These are phyloP conservation scores for Candida chauliodis DNA, from an alignment of 805 yeast species.

Conservation along the genomic window DNA sequence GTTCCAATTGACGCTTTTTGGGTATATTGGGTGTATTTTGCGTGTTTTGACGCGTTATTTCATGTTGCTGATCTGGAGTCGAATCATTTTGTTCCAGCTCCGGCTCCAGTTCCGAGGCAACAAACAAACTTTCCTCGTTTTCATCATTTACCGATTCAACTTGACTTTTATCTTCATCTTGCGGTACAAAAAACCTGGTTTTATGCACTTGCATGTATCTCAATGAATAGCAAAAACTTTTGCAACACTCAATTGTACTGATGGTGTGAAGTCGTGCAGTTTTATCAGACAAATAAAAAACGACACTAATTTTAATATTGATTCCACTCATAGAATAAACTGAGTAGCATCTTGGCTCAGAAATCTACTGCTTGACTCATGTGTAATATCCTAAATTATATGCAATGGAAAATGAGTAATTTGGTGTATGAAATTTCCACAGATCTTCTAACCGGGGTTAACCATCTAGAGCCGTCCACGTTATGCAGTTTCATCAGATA, in stretches of 20 bases:
- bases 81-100: background rate
- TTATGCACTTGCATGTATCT: slow-evolving; percentile 1
- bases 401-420: too few species aligned
- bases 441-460: too few species aligned
- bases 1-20: background rate
- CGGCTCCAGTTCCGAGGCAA: background rate
- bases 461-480: too few species aligned
- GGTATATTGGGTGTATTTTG: background rate
- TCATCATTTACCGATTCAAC: background rate
- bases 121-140: background rate
- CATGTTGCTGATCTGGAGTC: background rate
- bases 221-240: background rate
- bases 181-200: slow-evolving; percentile 1
- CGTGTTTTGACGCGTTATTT: background rate
- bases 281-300: too few species aligned
- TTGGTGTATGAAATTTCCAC: too few species aligned
- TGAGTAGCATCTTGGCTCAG: too few species aligned
- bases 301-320: too few species aligned
- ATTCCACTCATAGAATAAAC: too few species aligned
- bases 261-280: too few species aligned
- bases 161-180: background rate
- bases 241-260: background rate
- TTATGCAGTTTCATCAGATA: too few species aligned
- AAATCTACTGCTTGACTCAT: too few species aligned
- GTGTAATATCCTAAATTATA: too few species aligned